These are phyloP conservation scores for Tricholoma saponaceum DNA, from an alignment of 768 basidiomycete genomes.

Conservation along the genomic window DNA sequence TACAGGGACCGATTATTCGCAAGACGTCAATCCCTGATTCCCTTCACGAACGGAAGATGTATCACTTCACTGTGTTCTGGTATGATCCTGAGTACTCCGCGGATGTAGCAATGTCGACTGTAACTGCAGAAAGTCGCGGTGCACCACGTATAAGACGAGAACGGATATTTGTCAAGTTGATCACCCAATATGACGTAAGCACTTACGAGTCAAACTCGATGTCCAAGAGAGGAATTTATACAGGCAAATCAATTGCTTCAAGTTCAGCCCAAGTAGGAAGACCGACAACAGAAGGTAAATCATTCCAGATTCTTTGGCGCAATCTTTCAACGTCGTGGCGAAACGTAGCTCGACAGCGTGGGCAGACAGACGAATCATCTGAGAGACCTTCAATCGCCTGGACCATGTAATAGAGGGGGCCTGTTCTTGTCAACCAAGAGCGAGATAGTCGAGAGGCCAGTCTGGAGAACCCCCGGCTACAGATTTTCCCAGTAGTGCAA, in stretches of 20 bases:
- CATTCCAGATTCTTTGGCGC: conserved; percentile 42
- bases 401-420: conserved; percentile 49
- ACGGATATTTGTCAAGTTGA: not conserved
- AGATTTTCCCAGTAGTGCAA: conserved; percentile 29
- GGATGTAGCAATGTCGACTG: not conserved
- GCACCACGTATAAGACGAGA: not conserved
- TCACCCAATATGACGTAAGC: not conserved
- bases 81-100: not conserved
- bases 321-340: conserved; percentile 31
- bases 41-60: not conserved
- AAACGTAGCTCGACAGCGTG: conserved; percentile 39
- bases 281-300: conserved; percentile 40
- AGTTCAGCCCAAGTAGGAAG: conserved; percentile 45
- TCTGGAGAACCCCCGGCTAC: conserved; percentile 38
- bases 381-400: conserved; percentile 38
- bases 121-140: not conserved
- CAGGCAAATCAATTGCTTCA: conserved; percentile 12
- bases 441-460: conserved; percentile 39
- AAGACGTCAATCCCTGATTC: not conserved
- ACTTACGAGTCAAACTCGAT: not conserved
- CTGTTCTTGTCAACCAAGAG: conserved; percentile 48
- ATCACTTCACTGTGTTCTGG: not conserved
- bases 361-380: conserved; percentile 39
- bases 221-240: not conserved
- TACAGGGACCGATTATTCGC: not conserved